Percentiles rank a stretch among this genome's conserved stretches.
Evolutionary conservation across 768 basidiomycete species (phyloP).

Genomic region (Mycena kentingensis): DNA sequence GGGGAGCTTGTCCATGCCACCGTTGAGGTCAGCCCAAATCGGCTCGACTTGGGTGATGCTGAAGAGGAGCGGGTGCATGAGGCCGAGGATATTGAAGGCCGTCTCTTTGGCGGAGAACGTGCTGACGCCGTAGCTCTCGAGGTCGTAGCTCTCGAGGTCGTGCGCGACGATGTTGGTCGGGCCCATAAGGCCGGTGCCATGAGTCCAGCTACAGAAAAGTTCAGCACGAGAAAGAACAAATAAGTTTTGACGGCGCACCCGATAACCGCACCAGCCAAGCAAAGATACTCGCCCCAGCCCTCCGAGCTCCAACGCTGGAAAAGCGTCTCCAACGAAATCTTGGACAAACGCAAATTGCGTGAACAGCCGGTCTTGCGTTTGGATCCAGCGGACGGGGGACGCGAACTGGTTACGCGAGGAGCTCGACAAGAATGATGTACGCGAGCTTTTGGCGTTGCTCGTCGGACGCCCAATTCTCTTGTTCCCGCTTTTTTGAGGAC

Average conservation of each 20-base stretch:
- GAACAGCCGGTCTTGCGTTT: no score
- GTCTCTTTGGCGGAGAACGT: constrained; percentile 99
- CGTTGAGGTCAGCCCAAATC: constrained; percentile 98
- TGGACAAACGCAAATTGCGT: no score
- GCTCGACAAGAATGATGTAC: no score
- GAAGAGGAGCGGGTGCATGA: constrained; percentile 99
- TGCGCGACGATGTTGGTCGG: constrained; percentile 94
- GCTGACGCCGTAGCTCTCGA: no score
- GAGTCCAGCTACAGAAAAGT: constrained; percentile 74
- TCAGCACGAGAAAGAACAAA: constrained; percentile 7
- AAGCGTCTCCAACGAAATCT: constrained; percentile 95
- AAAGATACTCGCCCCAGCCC: constrained; percentile 98
- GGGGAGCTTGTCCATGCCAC: no score
- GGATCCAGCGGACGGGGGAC: no score
- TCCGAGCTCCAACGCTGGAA: constrained; percentile 99
- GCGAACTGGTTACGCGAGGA: no score
- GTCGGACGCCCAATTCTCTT: no score
- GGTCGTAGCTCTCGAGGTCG: constrained; percentile 87
- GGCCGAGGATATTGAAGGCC: constrained; percentile 99
- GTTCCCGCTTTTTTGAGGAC: no score
- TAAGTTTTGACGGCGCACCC: constrained; percentile 56
- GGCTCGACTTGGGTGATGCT: constrained; percentile 99
- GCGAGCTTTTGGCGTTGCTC: no score
- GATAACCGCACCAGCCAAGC: constrained; percentile 96
- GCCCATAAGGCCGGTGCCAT: constrained; percentile 96